Conservation (phyloP, 2,329 filamentous ascomycete genomes). For the Fusarium concolor region DNA sequence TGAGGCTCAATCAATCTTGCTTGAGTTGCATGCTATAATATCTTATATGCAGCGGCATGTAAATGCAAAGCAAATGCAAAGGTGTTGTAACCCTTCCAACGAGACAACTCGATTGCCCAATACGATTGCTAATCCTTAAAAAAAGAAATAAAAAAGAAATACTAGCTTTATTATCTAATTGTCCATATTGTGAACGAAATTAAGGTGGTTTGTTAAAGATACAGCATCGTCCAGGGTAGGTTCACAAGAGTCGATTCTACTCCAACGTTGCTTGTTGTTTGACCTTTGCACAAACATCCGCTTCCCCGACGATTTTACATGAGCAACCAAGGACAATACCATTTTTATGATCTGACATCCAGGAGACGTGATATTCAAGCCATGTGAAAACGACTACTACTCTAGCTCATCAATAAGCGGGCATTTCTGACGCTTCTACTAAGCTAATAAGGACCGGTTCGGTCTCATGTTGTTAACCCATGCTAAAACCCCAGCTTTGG, state of each 20-base stretch:
- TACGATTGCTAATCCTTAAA: too few species aligned
- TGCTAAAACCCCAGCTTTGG: slow-evolving; percentile 17
- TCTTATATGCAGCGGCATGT: too few species aligned
- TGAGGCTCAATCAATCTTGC: background rate
- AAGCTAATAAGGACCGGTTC: background rate
- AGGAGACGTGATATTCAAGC: background rate
- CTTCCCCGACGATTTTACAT: background rate
- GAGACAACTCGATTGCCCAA: too few species aligned
- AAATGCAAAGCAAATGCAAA: too few species aligned
- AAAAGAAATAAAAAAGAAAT: too few species aligned
- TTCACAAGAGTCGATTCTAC: background rate
- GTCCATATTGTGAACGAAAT: too few species aligned
- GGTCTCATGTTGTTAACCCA: slow-evolving; percentile 5
- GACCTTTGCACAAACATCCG: background rate
- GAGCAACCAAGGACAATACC: background rate
- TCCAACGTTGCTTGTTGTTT: background rate
- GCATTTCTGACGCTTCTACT: slow-evolving; percentile 2
- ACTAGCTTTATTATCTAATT: too few species aligned
- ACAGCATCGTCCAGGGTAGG: slow-evolving; percentile 1
- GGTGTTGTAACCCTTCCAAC: too few species aligned
- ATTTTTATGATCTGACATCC: slow-evolving; percentile 1
- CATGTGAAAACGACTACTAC: slow-evolving; percentile 6
- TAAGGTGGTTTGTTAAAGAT: too few species aligned
- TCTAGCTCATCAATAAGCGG: background rate
- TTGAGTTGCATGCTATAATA: too few species aligned